Evolutionary conservation across 2,329 filamentous ascomycete genomes (phyloP).

Genomic region (Beauveria brongniartii): DNA sequence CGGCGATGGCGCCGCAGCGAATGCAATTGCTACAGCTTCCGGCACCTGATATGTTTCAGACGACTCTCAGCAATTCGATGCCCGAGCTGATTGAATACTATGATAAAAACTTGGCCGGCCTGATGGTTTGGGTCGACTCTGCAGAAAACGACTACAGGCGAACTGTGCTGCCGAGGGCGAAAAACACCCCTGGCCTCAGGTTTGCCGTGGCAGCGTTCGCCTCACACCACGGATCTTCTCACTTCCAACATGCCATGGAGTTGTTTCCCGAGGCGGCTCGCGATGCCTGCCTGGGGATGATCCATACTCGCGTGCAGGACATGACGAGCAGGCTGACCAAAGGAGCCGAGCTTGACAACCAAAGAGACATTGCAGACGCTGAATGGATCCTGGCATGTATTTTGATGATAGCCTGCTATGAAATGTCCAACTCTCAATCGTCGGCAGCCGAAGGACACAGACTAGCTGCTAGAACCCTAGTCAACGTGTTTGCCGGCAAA

Average conservation of each 20-base stretch:
- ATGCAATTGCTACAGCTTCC: not conserved
- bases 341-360: constrained; percentile 16
- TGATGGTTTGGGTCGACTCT: constrained; percentile 26
- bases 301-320: constrained; percentile 17
- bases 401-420: constrained; percentile 21
- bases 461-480: constrained; percentile 21
- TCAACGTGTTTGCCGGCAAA: constrained; percentile 21
- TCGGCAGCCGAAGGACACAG: constrained; percentile 21
- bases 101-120: constrained; percentile 20
- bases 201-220: constrained; percentile 23
- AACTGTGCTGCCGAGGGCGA: constrained; percentile 19
- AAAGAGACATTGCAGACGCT: constrained; percentile 19
- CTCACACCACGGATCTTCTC: constrained; percentile 20
- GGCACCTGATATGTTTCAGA: constrained; percentile 3
- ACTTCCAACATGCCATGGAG: constrained; percentile 15
- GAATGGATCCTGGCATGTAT: constrained; percentile 25
- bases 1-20: not conserved
- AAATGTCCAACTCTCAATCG: constrained; percentile 21
- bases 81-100: constrained; percentile 22
- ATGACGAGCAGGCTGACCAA: constrained; percentile 19
- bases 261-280: constrained; percentile 21
- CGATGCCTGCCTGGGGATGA: constrained; percentile 20
- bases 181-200: constrained; percentile 19
- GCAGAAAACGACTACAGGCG: constrained; percentile 22
- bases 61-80: constrained; percentile 12